Base-by-base conservation (phyloP, 2,329 filamentous ascomycete genomes). In the Tolypocladium album region DNA sequence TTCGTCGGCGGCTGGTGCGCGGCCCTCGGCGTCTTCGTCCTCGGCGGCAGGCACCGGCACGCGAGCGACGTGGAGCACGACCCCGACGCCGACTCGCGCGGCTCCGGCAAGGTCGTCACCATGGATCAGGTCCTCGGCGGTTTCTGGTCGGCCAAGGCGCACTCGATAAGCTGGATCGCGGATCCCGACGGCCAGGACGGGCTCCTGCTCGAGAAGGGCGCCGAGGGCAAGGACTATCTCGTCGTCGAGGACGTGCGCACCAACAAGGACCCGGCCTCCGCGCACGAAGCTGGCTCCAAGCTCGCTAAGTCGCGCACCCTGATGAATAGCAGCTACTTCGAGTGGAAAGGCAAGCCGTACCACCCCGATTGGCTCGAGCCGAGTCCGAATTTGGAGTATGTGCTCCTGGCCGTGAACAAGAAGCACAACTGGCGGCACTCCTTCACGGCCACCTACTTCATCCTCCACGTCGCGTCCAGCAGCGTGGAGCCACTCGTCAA, bases 351-450 rank as follows among this genome's bases (percentile, higher is more conserved):
- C 13, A 72, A 78, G 57, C 73, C 72, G 20, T 77, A 90, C 64
- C 71, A 68, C n/a, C 86, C 89, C 0, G 74, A 73, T 17, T 79
- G 82, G 65, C 83, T 86, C 3, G 87, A 84, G 79, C 91, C 94
- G 2, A 97, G 91, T 69, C 84, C 86, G 36, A 85, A 97, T 71
- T 80, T 96, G 72, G 90, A 87, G 68, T 93, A 90, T 71, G 91
- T 99, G 3, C 81, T 99, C 58, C 77, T 97, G n/a, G 82, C 86
- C 57, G 90, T 91, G 11, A 79, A 91, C 58, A 71, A 78, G 27
- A 75, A 89, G 72, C 85, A 84, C 67, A 92, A 94, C 67, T 99
- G 92, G 88, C 86, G 94, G 65, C 89, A 97, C 73, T 97, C 93
- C 0, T 92, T 84, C 68, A 92, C 87, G 12, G 93, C 88, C 0